phyloP scores from a whole-genome alignment of 176 grass and related monocot genomes.

The Cocos nucifera region DNA sequence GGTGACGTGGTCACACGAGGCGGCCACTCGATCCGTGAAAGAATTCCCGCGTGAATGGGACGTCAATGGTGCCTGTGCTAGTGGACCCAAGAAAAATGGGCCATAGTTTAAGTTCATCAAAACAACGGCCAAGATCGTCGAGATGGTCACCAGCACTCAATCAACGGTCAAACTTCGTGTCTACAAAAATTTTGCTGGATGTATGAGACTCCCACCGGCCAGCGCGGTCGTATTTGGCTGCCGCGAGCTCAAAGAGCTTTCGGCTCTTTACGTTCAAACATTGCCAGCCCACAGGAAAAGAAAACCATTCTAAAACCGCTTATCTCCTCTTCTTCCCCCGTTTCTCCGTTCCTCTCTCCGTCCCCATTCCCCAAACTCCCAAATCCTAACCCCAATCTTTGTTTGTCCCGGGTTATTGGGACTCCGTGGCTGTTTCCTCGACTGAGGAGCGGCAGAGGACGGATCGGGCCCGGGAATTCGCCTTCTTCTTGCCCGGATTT shows the following conservation, averaged over 20 bases:
- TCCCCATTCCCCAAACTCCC: background rate
- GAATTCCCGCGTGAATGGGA: background rate
- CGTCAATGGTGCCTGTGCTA: background rate
- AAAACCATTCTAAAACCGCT: background rate
- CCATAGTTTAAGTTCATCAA: background rate
- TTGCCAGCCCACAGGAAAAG: no score
- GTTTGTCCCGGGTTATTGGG: no score
- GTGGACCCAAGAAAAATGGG: background rate
- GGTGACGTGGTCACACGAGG: constrained; percentile 19
- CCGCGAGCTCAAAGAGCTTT: no score
- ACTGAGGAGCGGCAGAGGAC: no score
- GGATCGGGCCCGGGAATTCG: no score
- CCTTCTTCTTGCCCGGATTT: background rate
- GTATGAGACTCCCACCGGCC: no score
- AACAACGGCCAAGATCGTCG: background rate
- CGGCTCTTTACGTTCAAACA: no score
- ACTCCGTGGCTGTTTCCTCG: no score
- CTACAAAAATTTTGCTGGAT: no score
- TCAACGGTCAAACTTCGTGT: no score
- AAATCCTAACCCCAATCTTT: background rate
- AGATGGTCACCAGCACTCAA: no score
- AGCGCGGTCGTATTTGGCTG: no score
- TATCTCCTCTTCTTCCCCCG: background rate
- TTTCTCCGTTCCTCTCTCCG: background rate
- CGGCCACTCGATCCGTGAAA: constrained; percentile 13